Conservation (phyloP, 495 filamentous ascomycete genomes). For the Usnea hakonensis region DNA sequence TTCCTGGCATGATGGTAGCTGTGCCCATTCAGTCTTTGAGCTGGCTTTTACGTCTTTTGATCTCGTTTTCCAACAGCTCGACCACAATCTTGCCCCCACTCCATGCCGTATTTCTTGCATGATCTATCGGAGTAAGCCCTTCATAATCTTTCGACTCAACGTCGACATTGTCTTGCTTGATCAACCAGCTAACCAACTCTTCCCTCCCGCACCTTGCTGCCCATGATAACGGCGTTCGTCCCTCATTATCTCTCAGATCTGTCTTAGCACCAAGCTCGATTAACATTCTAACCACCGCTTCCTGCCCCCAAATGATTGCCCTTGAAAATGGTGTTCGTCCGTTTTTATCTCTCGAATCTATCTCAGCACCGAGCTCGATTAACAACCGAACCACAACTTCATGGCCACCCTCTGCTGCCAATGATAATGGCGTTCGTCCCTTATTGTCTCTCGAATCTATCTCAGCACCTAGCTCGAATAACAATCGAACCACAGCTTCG, state of each 20-base stretch:
- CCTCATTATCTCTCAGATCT: neutral
- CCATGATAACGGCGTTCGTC: neutral
- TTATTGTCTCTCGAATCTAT: neutral
- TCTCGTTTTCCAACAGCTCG: too few relatives aligned
- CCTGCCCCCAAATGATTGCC: neutral
- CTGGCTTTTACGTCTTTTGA: too few relatives aligned
- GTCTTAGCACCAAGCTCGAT: neutral
- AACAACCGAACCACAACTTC: neutral
- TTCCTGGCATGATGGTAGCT: too few relatives aligned
- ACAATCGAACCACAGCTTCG: neutral
- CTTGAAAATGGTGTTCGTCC: neutral
- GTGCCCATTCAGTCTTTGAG: too few relatives aligned
- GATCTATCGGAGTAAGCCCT: too few relatives aligned
- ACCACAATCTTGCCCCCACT: too few relatives aligned
- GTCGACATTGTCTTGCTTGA: neutral
- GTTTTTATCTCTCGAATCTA: neutral
- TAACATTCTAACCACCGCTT: neutral
- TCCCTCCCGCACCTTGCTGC: neutral
- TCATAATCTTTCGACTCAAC: neutral
- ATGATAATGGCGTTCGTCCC: neutral
- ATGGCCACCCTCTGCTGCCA: neutral
- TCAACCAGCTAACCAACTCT: neutral
- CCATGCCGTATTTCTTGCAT: too few relatives aligned
- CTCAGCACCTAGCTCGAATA: neutral
- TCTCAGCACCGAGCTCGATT: neutral